Evolutionary conservation across 1,284 basidiomycete species (phyloP).

Genomic region (Pseudozyma hubeiensis): DNA sequence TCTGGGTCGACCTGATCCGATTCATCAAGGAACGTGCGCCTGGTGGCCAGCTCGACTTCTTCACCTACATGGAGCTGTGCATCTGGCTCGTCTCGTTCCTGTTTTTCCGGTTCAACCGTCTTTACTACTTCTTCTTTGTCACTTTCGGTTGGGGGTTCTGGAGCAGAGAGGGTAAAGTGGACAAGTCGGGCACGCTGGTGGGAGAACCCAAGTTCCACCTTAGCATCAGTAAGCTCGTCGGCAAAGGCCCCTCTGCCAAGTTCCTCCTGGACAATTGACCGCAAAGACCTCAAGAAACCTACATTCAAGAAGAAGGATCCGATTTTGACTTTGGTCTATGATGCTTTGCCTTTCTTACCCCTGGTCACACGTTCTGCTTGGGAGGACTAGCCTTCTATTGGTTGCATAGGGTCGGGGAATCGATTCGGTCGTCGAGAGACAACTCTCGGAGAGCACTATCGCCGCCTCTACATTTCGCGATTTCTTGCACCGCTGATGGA

Average conservation of each 20-base stretch:
- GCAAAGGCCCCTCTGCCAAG: slow-evolving; percentile 36
- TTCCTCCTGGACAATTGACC: slow-evolving; percentile 39
- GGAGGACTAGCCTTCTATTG: slow-evolving; percentile 12
- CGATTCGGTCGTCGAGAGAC: not conserved
- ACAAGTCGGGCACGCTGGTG: slow-evolving; percentile 43
- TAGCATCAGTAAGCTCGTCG: slow-evolving; percentile 51
- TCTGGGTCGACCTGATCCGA: slow-evolving; percentile 76
- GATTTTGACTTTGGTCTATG: not conserved
- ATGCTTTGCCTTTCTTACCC: not conserved
- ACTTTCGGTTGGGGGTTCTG: slow-evolving; percentile 64
- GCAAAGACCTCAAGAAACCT: not conserved
- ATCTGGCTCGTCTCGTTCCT: slow-evolving; percentile 64
- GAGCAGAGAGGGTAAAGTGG: slow-evolving; percentile 40
- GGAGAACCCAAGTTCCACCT: slow-evolving; percentile 54
- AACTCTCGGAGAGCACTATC: slow-evolving; percentile 2
- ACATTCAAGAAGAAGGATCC: slow-evolving; percentile 4
- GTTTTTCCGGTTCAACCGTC: slow-evolving; percentile 46
- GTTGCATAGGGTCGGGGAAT: slow-evolving; percentile 2
- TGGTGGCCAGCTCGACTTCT: slow-evolving; percentile 75
- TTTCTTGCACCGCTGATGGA: too few species aligned
- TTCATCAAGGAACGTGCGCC: slow-evolving; percentile 74
- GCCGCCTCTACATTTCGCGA: not conserved
- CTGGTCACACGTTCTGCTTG: not conserved
- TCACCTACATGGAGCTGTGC: slow-evolving; percentile 75
- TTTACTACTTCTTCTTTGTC: slow-evolving; percentile 64